Percentiles rank a stretch among this genome's conserved stretches.
Evolutionary conservation across 2,329 filamentous ascomycete genomes (phyloP).

Genomic region (Fusarium cicatricum): DNA sequence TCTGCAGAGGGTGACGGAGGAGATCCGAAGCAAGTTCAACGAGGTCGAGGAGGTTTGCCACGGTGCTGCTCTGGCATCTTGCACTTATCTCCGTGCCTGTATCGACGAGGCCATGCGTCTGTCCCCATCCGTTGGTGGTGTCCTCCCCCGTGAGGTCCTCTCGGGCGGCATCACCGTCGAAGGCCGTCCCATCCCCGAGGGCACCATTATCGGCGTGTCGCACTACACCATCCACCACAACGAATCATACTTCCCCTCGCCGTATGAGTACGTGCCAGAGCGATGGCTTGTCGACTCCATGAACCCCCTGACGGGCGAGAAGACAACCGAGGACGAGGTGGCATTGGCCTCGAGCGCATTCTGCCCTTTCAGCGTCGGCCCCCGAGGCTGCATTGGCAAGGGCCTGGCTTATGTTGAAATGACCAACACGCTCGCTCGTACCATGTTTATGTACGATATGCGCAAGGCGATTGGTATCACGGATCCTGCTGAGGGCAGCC

Average conservation of each 20-base stretch:
- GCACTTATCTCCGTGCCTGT: constrained; percentile 68
- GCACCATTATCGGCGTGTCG: constrained; percentile 69
- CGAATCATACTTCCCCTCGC: constrained; percentile 65
- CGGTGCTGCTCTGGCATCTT: constrained; percentile 58
- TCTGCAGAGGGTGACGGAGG: constrained; percentile 56
- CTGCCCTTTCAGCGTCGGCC: constrained; percentile 76
- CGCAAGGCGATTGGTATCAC: constrained; percentile 57
- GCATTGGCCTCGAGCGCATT: constrained; percentile 71
- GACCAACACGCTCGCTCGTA: constrained; percentile 67
- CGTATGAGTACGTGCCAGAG: constrained; percentile 68
- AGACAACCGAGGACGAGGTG: constrained; percentile 60
- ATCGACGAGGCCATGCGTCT: constrained; percentile 73
- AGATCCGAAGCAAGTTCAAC: constrained; percentile 61
- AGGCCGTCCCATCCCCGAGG: constrained; percentile 62
- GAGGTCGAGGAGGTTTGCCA: constrained; percentile 64
- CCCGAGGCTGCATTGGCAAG: constrained; percentile 77
- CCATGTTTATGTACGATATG: constrained; percentile 69
- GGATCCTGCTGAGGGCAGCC: constrained; percentile 62
- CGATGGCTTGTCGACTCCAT: constrained; percentile 66
- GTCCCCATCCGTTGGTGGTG: constrained; percentile 67
- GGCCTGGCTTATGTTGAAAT: constrained; percentile 73
- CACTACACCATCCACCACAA: constrained; percentile 77
- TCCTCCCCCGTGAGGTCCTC: constrained; percentile 67
- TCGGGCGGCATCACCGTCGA: constrained; percentile 63
- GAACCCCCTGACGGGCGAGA: constrained; percentile 48